phyloP scores from a whole-genome alignment of 2,329 filamentous ascomycete genomes.

The Macrophomina phaseolina region DNA sequence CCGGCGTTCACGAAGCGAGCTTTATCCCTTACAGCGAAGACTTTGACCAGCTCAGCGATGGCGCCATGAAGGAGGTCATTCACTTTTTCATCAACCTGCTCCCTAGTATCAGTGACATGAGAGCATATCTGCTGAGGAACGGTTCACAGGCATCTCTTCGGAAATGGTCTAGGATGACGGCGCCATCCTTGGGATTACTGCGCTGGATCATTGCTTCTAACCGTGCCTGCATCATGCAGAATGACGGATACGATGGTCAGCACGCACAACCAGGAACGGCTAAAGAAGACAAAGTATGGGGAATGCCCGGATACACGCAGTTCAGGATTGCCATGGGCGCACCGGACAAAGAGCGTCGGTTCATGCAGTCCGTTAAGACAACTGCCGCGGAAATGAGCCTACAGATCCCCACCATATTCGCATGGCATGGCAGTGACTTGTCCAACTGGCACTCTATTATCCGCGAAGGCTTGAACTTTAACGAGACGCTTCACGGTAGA shows the following conservation, averaged over 20 bases:
- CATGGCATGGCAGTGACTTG: slow-evolving; percentile 81
- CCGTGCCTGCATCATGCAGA: slow-evolving; percentile 81
- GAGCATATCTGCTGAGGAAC: slow-evolving; percentile 48
- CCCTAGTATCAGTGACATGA: slow-evolving; percentile 67
- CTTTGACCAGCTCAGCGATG: slow-evolving; percentile 60
- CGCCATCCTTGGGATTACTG: slow-evolving; percentile 70
- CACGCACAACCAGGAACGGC: slow-evolving; percentile 33
- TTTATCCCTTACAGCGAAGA: slow-evolving; percentile 59
- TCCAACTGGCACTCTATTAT: slow-evolving; percentile 91
- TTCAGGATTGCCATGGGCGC: slow-evolving; percentile 89
- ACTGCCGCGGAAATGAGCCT: slow-evolving; percentile 49
- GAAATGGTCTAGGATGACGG: slow-evolving; percentile 66
- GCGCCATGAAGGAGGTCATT: slow-evolving; percentile 57
- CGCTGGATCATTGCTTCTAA: slow-evolving; percentile 93
- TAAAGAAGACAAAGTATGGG: slow-evolving; percentile 61
- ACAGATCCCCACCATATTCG: slow-evolving; percentile 74
- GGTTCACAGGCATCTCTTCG: slow-evolving; percentile 46
- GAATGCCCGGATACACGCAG: slow-evolving; percentile 73
- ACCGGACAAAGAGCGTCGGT: slow-evolving; percentile 84
- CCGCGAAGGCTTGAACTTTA: slow-evolving; percentile 78
- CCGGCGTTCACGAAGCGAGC: slow-evolving; percentile 40
- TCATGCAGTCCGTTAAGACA: slow-evolving; percentile 66
- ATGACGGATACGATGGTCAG: slow-evolving; percentile 45
- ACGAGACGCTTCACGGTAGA: slow-evolving; percentile 67
- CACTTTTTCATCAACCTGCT: slow-evolving; percentile 63